Percentiles rank a stretch among this genome's conserved stretches.
phyloP scores from a whole-genome alignment of 2,329 filamentous ascomycete genomes.

The Akanthomyces lecanii region DNA sequence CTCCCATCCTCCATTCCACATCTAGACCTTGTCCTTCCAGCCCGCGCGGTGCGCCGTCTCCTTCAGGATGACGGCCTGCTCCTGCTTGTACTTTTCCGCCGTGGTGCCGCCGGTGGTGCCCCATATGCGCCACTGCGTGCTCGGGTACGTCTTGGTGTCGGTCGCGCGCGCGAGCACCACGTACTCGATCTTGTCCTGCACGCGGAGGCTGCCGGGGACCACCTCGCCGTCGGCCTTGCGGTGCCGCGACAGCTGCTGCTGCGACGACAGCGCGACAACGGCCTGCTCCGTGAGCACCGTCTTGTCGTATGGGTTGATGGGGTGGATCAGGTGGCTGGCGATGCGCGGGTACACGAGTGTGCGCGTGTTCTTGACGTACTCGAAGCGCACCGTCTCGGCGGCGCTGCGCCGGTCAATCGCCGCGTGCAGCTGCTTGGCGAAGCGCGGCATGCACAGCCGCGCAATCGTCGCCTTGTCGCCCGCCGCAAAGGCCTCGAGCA shows the following conservation, averaged over 20 bases:
- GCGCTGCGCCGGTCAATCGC: constrained; percentile 50
- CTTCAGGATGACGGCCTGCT: constrained; percentile 32
- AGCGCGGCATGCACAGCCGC: constrained; percentile 49
- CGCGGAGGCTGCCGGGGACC: constrained; percentile 45
- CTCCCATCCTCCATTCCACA: background rate
- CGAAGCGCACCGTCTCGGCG: constrained; percentile 47
- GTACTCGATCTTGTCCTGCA: constrained; percentile 58
- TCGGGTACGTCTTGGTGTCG: constrained; percentile 42
- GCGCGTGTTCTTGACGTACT: constrained; percentile 48
- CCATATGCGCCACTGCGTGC: constrained; percentile 59
- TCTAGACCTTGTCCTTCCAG: constrained; percentile 24
- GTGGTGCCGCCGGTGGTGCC: constrained; percentile 56
- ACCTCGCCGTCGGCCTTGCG: constrained; percentile 33
- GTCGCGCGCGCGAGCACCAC: constrained; percentile 54
- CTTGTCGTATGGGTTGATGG: constrained; percentile 41
- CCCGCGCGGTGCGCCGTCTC: constrained; percentile 33
- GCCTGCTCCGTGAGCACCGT: constrained; percentile 43
- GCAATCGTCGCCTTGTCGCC: constrained; percentile 51
- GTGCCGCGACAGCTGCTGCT: constrained; percentile 48
- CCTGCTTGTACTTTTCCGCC: constrained; percentile 36
- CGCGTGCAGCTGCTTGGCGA: constrained; percentile 47
- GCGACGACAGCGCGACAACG: constrained; percentile 56
- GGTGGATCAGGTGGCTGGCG: constrained; percentile 50
- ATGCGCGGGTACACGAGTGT: constrained; percentile 43
- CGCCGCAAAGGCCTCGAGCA: constrained; percentile 58